Evolutionary conservation across 345 rosid species (phyloP).

Genomic region (Tarenaya hassleriana): DNA sequence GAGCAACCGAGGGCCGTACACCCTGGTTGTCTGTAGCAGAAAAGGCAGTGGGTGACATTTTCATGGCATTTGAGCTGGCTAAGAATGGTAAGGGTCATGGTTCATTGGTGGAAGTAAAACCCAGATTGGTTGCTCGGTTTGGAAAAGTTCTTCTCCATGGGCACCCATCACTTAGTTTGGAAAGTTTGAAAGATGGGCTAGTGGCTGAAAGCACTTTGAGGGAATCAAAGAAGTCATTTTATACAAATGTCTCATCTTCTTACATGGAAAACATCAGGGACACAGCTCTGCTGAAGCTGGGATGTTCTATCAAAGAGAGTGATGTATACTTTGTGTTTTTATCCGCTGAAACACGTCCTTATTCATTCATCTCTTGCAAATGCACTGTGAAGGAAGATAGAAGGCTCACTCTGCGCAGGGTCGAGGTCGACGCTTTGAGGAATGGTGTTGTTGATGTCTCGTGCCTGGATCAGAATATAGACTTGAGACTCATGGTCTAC

Average conservation of each 20-base stretch:
- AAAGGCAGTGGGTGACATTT: slow-evolving; percentile 39
- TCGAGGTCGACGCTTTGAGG: slow-evolving; percentile 39
- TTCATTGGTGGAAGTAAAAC: slow-evolving; percentile 25
- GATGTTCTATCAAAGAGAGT: slow-evolving; percentile 32
- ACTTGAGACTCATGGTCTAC: slow-evolving; percentile 54
- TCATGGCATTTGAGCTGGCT: slow-evolving; percentile 32
- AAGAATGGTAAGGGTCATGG: slow-evolving; percentile 24
- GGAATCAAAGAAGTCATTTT: slow-evolving; percentile 28
- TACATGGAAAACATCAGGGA: slow-evolving; percentile 29
- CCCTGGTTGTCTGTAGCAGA: slow-evolving; percentile 43
- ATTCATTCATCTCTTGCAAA: slow-evolving; percentile 44
- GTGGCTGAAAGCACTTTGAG: slow-evolving; percentile 28
- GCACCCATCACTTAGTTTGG: slow-evolving; percentile 31
- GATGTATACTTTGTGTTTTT: slow-evolving; percentile 55
- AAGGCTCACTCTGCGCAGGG: slow-evolving; percentile 48
- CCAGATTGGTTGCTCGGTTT: slow-evolving; percentile 48
- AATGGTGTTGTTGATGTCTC: slow-evolving; percentile 52
- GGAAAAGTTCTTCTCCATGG: slow-evolving; percentile 42
- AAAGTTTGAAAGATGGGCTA: slow-evolving; percentile 18
- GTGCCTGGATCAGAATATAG: slow-evolving; percentile 54
- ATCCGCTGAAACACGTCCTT: slow-evolving; percentile 29
- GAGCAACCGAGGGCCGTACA: slow-evolving; percentile 19
- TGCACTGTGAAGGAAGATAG: slow-evolving; percentile 39
- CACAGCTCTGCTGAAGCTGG: slow-evolving; percentile 35
- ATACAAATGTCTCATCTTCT: slow-evolving; percentile 37